Evolutionary conservation across 2,329 filamentous ascomycete genomes (phyloP).

Genomic region (Monilinia polystroma): DNA sequence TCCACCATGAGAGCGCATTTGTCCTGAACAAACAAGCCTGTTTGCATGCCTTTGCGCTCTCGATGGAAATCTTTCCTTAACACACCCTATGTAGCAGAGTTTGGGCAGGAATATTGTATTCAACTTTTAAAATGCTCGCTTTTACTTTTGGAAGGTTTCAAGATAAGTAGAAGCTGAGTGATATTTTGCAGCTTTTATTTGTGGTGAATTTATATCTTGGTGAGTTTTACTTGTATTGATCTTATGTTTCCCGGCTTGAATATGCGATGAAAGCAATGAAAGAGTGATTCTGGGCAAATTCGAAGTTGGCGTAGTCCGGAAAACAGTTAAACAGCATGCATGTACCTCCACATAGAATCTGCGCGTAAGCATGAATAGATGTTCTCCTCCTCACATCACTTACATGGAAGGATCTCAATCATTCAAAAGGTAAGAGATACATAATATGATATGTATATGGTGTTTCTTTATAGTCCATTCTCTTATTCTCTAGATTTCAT

Average conservation of each 20-base stretch:
- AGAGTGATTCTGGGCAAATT: background rate
- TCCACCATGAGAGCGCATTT: slow-evolving; percentile 3
- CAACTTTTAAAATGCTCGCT: background rate
- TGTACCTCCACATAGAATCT: background rate
- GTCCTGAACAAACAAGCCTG: slow-evolving; percentile 9
- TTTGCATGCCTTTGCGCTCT: slow-evolving; percentile 9
- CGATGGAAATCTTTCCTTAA: background rate
- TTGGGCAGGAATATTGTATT: background rate
- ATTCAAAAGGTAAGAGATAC: background rate
- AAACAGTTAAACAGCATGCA: background rate
- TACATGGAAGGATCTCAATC: background rate
- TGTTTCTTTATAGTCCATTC: no score
- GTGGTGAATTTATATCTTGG: background rate
- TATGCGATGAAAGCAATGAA: background rate
- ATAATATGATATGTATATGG: background rate
- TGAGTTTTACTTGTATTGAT: background rate
- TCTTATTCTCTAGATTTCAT: background rate
- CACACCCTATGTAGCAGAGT: background rate
- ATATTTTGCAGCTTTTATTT: background rate
- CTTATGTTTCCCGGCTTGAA: background rate
- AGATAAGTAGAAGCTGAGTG: background rate
- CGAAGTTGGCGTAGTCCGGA: background rate
- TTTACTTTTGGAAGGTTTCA: background rate
- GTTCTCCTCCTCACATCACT: no score
- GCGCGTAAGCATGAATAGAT: background rate